Percentiles rank a stretch among this genome's conserved stretches.
Conservation (phyloP, 805 yeast genomes). For the Hanseniaspora guilliermondii region DNA sequence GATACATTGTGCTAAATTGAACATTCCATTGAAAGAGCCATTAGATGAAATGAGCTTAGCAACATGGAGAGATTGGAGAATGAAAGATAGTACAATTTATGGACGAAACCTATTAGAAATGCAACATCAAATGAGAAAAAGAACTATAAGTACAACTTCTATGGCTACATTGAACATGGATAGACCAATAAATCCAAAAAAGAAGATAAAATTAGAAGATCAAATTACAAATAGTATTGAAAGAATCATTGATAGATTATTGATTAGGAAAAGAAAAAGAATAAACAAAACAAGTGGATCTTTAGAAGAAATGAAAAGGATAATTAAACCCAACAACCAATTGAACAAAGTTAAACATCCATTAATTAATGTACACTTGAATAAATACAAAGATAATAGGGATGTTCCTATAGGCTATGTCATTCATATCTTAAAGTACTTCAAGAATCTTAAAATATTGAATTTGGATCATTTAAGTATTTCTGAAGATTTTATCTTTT, state of each 20-base stretch:
- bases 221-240: not conserved
- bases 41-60: conserved; percentile 38
- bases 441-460: conserved; percentile 46
- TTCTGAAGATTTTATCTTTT: conserved; percentile 49
- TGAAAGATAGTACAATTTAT: conserved; percentile 57
- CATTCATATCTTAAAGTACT: conserved; percentile 53
- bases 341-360: conserved; percentile 40
- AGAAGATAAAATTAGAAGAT: not conserved
- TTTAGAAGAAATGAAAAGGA: not conserved
- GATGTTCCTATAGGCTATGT: conserved; percentile 73
- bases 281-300: not conserved
- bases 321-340: not conserved
- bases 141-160: conserved; percentile 11
- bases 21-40: not conserved
- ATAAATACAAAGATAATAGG: conserved; percentile 51
- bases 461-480: conserved; percentile 52
- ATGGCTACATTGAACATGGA: not conserved
- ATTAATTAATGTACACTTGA: conserved; percentile 43
- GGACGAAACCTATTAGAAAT: conserved; percentile 29
- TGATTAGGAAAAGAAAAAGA: not conserved
- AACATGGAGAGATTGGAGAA: conserved; percentile 90
- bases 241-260: not conserved
- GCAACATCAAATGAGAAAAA: conserved; percentile 10
- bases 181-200: not conserved
- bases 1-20: not conserved